These are phyloP conservation scores for Pochonia chlamydosporia DNA, from an alignment of 2,329 filamentous ascomycete genomes.

Conservation along the genomic window DNA sequence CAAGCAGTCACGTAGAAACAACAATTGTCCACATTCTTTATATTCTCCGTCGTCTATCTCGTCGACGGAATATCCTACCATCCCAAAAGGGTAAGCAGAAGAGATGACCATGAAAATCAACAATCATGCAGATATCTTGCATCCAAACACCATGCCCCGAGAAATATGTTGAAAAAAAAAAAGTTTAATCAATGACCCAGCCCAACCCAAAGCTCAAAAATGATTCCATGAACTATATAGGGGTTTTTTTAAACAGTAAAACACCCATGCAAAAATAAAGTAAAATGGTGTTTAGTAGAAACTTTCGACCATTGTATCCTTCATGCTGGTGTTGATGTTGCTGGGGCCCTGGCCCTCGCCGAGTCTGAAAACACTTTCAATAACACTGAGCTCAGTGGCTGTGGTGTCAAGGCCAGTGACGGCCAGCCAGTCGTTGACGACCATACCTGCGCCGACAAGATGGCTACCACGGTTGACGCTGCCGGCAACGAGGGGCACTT, in stretches of 20 bases:
- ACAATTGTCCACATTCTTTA: not conserved
- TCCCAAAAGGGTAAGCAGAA: constrained; percentile 5
- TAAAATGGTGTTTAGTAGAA: constrained; percentile 67
- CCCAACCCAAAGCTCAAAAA: not conserved
- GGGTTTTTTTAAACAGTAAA: constrained; percentile 10
- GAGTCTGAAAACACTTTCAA: constrained; percentile 92
- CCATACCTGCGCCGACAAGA: constrained; percentile 74
- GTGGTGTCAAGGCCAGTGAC: constrained; percentile 92
- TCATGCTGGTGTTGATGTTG: constrained; percentile 77
- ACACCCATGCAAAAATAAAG: too few species aligned
- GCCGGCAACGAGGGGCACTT: constrained; percentile 92
- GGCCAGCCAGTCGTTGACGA: constrained; percentile 81
- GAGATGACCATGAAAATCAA: not conserved
- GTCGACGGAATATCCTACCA: constrained; percentile 2
- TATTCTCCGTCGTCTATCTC: not conserved
- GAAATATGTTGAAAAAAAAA: not conserved
- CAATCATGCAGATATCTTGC: constrained; percentile 3
- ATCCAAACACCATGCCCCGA: constrained; percentile 10
- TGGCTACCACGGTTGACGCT: constrained; percentile 88
- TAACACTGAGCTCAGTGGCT: constrained; percentile 92
- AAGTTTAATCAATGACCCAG: not conserved
- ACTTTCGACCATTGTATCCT: constrained; percentile 98
- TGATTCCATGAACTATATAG: not conserved
- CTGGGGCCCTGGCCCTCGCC: constrained; percentile 78
- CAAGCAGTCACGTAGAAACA: not conserved